These are phyloP conservation scores for Tolypocladium pustulatum DNA, from an alignment of 2,329 filamentous ascomycete genomes.

Conservation along the genomic window DNA sequence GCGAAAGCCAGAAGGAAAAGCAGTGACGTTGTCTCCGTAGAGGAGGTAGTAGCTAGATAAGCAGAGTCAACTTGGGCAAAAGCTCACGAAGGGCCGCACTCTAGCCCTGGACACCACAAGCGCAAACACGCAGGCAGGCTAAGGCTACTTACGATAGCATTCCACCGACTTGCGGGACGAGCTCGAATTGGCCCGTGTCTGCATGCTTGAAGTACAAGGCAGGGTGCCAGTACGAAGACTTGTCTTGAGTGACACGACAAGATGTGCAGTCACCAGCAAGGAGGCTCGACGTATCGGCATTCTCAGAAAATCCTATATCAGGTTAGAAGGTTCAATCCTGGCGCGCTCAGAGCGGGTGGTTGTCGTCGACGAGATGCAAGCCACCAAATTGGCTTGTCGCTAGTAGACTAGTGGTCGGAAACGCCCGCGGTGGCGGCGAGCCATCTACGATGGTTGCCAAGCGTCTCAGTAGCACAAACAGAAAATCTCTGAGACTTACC, in stretches of 20 bases:
- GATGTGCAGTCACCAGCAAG: slow-evolving; percentile 61
- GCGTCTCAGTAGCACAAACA: too few species aligned
- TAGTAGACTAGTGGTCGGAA: background rate
- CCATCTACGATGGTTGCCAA: background rate
- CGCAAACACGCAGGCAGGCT: background rate
- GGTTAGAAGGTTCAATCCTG: slow-evolving; percentile 7
- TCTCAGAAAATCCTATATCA: slow-evolving; percentile 50
- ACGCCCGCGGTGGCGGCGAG: background rate
- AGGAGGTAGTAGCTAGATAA: slow-evolving; percentile 72
- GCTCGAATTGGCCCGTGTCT: slow-evolving; percentile 51
- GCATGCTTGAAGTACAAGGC: slow-evolving; percentile 64
- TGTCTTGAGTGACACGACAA: slow-evolving; percentile 69
- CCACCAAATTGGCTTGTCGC: background rate
- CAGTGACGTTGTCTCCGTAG: slow-evolving; percentile 51
- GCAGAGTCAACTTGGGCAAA: background rate
- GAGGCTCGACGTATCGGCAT: slow-evolving; percentile 47
- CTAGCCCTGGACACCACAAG: background rate
- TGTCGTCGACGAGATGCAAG: background rate
- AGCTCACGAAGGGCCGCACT: background rate
- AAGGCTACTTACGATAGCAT: slow-evolving; percentile 66
- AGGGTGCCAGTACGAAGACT: slow-evolving; percentile 83
- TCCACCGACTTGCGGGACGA: slow-evolving; percentile 67
- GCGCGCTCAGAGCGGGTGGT: background rate
- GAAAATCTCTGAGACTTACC: slow-evolving; percentile 46
- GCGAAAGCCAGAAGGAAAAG: slow-evolving; percentile 67